Evolutionary conservation across 495 filamentous ascomycete genomes (phyloP).

Genomic region (Neurospora sp.): DNA sequence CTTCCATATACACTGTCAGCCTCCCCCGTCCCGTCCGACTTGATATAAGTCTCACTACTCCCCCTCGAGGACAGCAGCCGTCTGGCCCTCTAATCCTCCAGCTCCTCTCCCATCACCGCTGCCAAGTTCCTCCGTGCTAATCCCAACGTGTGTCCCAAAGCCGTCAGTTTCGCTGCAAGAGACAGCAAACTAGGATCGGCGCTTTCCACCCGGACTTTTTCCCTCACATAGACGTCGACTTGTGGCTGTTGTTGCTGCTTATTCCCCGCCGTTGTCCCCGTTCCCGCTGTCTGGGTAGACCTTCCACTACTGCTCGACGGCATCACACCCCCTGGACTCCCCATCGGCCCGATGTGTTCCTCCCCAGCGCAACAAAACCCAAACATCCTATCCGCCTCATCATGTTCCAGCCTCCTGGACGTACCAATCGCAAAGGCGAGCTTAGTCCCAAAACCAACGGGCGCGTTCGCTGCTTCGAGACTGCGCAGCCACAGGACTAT

Average conservation of each 20-base stretch:
- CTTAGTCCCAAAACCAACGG: slow-evolving; percentile 38
- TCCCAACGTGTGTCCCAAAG: slow-evolving; percentile 62
- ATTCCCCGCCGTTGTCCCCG: background rate
- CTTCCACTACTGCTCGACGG: slow-evolving; percentile 5
- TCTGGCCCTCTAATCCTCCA: slow-evolving; percentile 21
- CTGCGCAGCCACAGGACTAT: slow-evolving; percentile 71
- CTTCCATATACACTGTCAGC: background rate
- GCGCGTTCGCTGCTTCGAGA: slow-evolving; percentile 51
- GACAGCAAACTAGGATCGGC: slow-evolving; percentile 83
- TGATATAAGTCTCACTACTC: background rate
- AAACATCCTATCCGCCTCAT: slow-evolving; percentile 71
- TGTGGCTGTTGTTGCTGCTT: background rate
- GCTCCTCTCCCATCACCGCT: slow-evolving; percentile 64
- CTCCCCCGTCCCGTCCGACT: background rate
- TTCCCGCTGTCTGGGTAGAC: background rate
- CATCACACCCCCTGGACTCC: background rate
- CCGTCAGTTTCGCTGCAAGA: slow-evolving; percentile 78
- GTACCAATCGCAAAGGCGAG: slow-evolving; percentile 47
- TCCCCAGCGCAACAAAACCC: slow-evolving; percentile 16
- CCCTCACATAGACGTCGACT: slow-evolving; percentile 68
- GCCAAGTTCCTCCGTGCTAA: slow-evolving; percentile 61
- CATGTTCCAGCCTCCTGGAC: slow-evolving; percentile 57
- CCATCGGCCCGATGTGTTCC: background rate
- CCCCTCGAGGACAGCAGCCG: background rate
- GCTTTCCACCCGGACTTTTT: slow-evolving; percentile 84